Evolutionary conservation across 192 early-diverging fungal species (phyloP).

Genomic region (Linnemannia elongata): DNA sequence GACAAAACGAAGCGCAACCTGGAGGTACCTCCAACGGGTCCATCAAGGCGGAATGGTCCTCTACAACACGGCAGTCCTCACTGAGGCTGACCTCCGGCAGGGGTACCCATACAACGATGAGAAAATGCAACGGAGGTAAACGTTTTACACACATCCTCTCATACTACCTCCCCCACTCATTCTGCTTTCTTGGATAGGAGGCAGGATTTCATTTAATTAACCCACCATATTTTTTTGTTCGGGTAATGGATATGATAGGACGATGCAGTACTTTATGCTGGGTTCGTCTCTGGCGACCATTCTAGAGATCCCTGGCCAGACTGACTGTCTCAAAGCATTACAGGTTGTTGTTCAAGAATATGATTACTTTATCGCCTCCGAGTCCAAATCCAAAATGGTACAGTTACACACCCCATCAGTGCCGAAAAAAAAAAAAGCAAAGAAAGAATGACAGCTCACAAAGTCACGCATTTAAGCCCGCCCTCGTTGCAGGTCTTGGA

Average conservation of each 20-base stretch:
- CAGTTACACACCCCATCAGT: not conserved
- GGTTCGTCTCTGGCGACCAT: slow-evolving; percentile 39
- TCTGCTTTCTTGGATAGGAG: too few species aligned
- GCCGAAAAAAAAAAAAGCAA: not conserved
- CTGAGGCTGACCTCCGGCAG: slow-evolving; percentile 37
- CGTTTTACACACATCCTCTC: too few species aligned
- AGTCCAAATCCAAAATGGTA: slow-evolving; percentile 44
- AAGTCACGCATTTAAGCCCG: too few species aligned
- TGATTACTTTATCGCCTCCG: slow-evolving; percentile 32
- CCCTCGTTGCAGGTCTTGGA: not conserved
- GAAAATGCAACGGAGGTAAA: slow-evolving; percentile 47
- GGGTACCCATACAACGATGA: slow-evolving; percentile 33
- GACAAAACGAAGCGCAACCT: slow-evolving; percentile 40
- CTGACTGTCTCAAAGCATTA: slow-evolving; percentile 28
- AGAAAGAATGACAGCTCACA: too few species aligned
- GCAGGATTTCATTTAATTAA: too few species aligned
- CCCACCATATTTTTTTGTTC: too few species aligned
- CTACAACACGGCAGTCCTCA: slow-evolving; percentile 45
- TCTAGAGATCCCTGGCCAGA: slow-evolving; percentile 29
- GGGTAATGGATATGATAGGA: slow-evolving; percentile 13
- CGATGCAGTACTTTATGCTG: slow-evolving; percentile 45
- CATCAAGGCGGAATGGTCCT: slow-evolving; percentile 52
- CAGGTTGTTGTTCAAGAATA: slow-evolving; percentile 37
- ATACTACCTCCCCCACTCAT: too few species aligned
- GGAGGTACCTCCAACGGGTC: slow-evolving; percentile 44